These are phyloP conservation scores for Jimgerdemannia flammicorona DNA, from an alignment of 192 early-diverging fungal species.

Conservation along the genomic window DNA sequence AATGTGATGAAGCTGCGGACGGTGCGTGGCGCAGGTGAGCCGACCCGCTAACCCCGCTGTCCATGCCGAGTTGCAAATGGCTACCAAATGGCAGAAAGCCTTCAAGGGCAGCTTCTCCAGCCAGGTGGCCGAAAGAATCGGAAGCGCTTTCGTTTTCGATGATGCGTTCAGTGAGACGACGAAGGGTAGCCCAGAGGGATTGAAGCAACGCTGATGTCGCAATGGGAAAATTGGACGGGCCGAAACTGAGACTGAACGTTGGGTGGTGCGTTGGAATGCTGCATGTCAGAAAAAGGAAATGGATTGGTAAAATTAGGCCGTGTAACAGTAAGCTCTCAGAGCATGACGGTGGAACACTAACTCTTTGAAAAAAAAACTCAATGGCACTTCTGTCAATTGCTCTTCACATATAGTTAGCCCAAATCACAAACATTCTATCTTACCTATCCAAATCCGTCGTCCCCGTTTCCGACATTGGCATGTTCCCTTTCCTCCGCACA, in stretches of 20 bases:
- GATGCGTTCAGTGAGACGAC: slow-evolving; percentile 27
- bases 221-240: too few species aligned
- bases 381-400: neutral
- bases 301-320: too few species aligned
- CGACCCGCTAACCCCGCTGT: slow-evolving; percentile 3
- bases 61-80: slow-evolving; percentile 33
- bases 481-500: neutral
- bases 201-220: slow-evolving; percentile 23
- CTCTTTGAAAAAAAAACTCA: too few species aligned
- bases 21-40: slow-evolving; percentile 1
- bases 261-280: slow-evolving; percentile 36
- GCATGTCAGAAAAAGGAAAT: too few species aligned
- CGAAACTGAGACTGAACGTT: too few species aligned
- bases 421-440: neutral
- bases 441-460: slow-evolving; percentile 8
- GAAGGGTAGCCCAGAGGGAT: slow-evolving; percentile 22
- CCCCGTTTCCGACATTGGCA: neutral
- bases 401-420: neutral
- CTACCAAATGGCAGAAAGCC: slow-evolving; percentile 31
- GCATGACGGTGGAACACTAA: too few species aligned
- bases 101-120: slow-evolving; percentile 29
- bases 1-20: too few species aligned
- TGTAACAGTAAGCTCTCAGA: too few species aligned
- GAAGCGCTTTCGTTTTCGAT: slow-evolving; percentile 32
- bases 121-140: slow-evolving; percentile 22